Evolutionary conservation across 371 early-diverging fungal species (phyloP).

Genomic region (Rhizopus sp.): DNA sequence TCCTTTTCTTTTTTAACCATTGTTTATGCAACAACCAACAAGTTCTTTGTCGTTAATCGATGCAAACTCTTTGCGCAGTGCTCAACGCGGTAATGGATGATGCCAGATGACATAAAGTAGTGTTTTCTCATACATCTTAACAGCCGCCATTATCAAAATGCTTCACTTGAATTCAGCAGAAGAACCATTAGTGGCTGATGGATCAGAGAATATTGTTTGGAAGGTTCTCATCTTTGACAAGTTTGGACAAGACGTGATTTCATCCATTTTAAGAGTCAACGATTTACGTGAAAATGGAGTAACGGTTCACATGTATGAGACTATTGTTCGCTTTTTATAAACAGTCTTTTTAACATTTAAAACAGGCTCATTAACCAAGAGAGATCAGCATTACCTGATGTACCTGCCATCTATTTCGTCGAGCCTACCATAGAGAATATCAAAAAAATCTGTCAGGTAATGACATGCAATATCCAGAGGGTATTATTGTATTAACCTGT

Average conservation of each 20-base stretch:
- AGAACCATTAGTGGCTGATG: slow-evolving; percentile 1
- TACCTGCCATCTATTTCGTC: slow-evolving; percentile 98
- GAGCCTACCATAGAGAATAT: slow-evolving; percentile 90
- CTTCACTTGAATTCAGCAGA: slow-evolving; percentile 32
- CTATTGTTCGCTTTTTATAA: neutral
- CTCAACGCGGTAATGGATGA: slow-evolving; percentile 22
- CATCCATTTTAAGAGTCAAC: slow-evolving; percentile 95
- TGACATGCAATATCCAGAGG: no score
- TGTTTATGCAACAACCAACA: slow-evolving; percentile 18
- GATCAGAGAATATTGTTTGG: slow-evolving; percentile 70
- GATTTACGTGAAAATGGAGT: slow-evolving; percentile 98
- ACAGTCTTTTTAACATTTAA: neutral
- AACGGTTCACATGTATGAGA: slow-evolving; percentile 92
- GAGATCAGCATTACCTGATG: slow-evolving; percentile 90
- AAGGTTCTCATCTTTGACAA: slow-evolving; percentile 97
- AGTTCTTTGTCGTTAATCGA: slow-evolving; percentile 13
- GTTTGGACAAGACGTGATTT: slow-evolving; percentile 93
- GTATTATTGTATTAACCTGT: neutral
- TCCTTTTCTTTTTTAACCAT: slow-evolving; percentile 1
- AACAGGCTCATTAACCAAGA: slow-evolving; percentile 73
- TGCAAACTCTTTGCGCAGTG: slow-evolving; percentile 18
- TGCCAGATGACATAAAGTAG: neutral
- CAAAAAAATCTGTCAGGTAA: slow-evolving; percentile 75
- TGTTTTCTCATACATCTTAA: neutral
- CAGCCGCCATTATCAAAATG: slow-evolving; percentile 28